Evolutionary conservation across 805 yeast genomes (phyloP).

Genomic region (Zygosaccharomyces rouxii): DNA sequence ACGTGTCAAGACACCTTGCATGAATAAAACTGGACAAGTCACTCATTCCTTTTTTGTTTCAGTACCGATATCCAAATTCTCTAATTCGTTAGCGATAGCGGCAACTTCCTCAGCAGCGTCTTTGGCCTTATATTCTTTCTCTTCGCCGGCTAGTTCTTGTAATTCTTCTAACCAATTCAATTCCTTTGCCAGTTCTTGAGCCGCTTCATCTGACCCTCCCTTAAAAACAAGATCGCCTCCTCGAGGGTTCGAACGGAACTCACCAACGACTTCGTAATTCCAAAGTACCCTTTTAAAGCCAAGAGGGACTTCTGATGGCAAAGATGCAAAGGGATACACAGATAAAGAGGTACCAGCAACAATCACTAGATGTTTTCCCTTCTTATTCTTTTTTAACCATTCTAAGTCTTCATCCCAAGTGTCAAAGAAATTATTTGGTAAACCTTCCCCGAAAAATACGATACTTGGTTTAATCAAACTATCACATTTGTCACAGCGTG

Average conservation of each 20-base stretch:
- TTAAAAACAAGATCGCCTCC: slow-evolving; percentile 55
- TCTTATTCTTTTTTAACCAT: slow-evolving; percentile 39
- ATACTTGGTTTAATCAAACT: slow-evolving; percentile 91
- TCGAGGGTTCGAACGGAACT: slow-evolving; percentile 50
- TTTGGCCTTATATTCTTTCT: slow-evolving; percentile 4
- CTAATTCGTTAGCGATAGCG: slow-evolving; percentile 13
- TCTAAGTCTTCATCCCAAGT: slow-evolving; percentile 54
- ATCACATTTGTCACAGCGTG: slow-evolving; percentile 55
- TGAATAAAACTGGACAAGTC: slow-evolving; percentile 18
- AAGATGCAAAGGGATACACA: slow-evolving; percentile 84
- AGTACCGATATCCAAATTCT: slow-evolving; percentile 13
- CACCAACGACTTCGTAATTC: slow-evolving; percentile 77
- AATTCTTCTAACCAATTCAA: slow-evolving; percentile 66
- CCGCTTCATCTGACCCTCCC: slow-evolving; percentile 65
- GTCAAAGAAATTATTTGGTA: slow-evolving; percentile 68
- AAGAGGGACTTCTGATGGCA: slow-evolving; percentile 61
- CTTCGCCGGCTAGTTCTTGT: slow-evolving; percentile 36
- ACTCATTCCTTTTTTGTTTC: slow-evolving; percentile 9
- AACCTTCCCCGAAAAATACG: slow-evolving; percentile 87
- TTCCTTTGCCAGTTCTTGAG: slow-evolving; percentile 45
- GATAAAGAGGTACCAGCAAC: slow-evolving; percentile 92
- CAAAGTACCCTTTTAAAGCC: slow-evolving; percentile 57
- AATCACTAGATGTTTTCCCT: slow-evolving; percentile 60
- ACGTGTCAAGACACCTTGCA: slow-evolving; percentile 12
- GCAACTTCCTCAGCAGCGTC: slow-evolving; percentile 10